Evolutionary conservation across 1,284 basidiomycete genomes (phyloP), one percentile per base, ranked within the genome.

Genomic region (Pterula multifida): DNA sequence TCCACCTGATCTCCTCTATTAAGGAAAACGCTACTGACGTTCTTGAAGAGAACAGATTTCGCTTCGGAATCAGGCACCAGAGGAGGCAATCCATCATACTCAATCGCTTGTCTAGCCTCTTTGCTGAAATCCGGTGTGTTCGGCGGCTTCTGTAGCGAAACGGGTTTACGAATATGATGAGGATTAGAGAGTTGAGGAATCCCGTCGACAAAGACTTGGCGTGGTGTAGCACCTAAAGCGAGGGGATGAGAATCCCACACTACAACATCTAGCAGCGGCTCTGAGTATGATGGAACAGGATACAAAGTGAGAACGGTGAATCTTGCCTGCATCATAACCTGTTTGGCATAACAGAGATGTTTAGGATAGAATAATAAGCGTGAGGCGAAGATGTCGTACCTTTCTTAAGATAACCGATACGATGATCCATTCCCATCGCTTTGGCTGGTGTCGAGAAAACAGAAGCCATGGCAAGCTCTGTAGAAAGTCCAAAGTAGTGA

Each of bases 211-310:
- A 76, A 78, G 11, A 85, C 81, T 60, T 85, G 81, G 28, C 66
- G 76, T 59, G 77, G 91, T 58, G 76, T 87, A 58, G 70, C 77
- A 6, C 83, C 82, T 2, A 92, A 70, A 0, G 79, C 68, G 24
- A 94, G 73, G 0, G 90, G 90, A 64, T 91, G 90, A 21, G 79
- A 83, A 57, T 93, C 88, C 90, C 91, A 94, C 2, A 94, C 71
- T 15, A 92, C 88, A n/a, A 94, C 57, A 63, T 93, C 86, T 79
- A 52, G 23, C 44, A 2, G 15, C 19, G 32, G 26, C 52, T 19
- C 47, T 21, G 44, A 22, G 26, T 36, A 36, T 15, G 1, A 11
- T 54, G 13, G 59, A 60, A 50, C 28, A 9, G 56, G 60, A 13
- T 35, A 36, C 17, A 17, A 25, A 21, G 24, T 23, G 63, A 72